Percentiles rank a stretch among this genome's conserved stretches.
These are phyloP conservation scores for Sapria himalayana DNA, from an alignment of 345 rosid genomes.

Conservation along the genomic window DNA sequence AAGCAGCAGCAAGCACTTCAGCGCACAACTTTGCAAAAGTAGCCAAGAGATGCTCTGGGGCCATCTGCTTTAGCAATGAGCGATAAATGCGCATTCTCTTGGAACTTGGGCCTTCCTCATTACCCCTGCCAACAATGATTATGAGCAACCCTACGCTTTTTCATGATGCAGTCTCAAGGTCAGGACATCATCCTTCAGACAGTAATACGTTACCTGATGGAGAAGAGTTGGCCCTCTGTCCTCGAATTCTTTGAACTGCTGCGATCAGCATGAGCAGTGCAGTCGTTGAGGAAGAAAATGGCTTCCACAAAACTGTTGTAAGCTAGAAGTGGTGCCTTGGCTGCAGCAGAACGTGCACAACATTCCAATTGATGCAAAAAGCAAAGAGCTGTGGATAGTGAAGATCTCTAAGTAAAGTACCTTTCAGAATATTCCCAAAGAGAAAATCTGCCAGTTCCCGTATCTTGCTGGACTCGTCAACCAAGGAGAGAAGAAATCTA, in stretches of 20 bases:
- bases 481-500: constrained; percentile 67
- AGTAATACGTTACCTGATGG: constrained; percentile 43
- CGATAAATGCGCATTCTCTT: constrained; percentile 71
- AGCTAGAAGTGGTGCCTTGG: constrained; percentile 86
- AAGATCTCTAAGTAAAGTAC: constrained; percentile 22
- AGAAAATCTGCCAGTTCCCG: constrained; percentile 74
- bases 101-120: constrained; percentile 46
- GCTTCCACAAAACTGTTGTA: constrained; percentile 97
- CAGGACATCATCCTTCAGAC: no score
- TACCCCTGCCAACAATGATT: constrained; percentile 36
- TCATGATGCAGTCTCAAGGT: constrained; percentile 2
- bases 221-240: constrained; percentile 35
- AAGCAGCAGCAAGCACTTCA: constrained; percentile 83
- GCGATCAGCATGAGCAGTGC: constrained; percentile 39
- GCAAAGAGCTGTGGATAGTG: not conserved
- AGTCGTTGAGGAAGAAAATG: constrained; percentile 66
- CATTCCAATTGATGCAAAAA: constrained; percentile 6
- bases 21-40: constrained; percentile 92
- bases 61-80: constrained; percentile 84
- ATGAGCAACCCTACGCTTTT: constrained; percentile 5
- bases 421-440: constrained; percentile 77
- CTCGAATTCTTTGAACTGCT: constrained; percentile 29
- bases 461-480: constrained; percentile 84
- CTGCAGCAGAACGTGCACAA: constrained; percentile 17
- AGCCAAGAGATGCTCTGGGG: constrained; percentile 84